Evolutionary conservation across 2,329 filamentous ascomycete genomes (phyloP).

Genomic region (Dothidotthia symphoricarpi): DNA sequence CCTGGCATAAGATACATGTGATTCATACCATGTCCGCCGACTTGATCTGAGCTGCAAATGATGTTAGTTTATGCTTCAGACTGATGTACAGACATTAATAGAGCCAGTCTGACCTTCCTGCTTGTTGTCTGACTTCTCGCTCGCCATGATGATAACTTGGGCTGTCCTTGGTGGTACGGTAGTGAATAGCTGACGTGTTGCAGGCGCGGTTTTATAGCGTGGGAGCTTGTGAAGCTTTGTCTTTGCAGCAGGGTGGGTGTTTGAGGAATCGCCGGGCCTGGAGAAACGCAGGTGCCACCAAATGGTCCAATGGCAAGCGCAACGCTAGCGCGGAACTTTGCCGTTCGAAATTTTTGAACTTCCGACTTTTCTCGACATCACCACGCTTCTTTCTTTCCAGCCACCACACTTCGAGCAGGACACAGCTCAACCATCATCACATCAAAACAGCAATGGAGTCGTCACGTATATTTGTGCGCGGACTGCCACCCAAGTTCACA

Average conservation of each 20-base stretch:
- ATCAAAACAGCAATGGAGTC: conserved; percentile 57
- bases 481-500: conserved; percentile 79
- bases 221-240: conserved; percentile 11
- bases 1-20: not conserved
- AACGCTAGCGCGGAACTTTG: conserved; percentile 7
- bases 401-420: conserved; percentile 16
- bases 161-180: not conserved
- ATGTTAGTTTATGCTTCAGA: conserved; percentile 25
- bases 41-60: conserved; percentile 80
- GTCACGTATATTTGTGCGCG: conserved; percentile 70
- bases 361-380: conserved; percentile 3
- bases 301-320: not conserved
- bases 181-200: not conserved
- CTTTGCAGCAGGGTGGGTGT: conserved; percentile 16
- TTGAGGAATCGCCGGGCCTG: conserved; percentile 4
- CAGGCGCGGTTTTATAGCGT: conserved; percentile 5
- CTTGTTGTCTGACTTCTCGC: conserved; percentile 63
- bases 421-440: conserved; percentile 7
- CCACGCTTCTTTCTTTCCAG: conserved; percentile 5
- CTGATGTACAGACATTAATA: conserved; percentile 10
- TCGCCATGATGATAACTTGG: conserved; percentile 34
- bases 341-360: conserved; percentile 11
- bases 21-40: conserved; percentile 92
- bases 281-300: conserved; percentile 9
- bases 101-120: conserved; percentile 50